These are phyloP conservation scores for Cladobotryum mycophilum DNA, from an alignment of 2,329 filamentous ascomycete genomes.

Conservation along the genomic window DNA sequence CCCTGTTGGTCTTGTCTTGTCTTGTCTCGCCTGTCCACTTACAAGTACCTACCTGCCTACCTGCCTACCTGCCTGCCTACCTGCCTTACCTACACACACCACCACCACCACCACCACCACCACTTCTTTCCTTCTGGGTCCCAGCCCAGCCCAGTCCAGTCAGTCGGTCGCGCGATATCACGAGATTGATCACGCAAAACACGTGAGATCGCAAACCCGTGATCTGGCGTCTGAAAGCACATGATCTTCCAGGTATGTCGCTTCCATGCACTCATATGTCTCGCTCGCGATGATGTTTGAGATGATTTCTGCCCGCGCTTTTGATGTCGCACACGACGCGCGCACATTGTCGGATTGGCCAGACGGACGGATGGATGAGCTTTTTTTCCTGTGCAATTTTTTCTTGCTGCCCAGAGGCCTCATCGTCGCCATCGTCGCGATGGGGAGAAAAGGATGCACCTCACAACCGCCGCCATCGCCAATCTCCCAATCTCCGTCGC, in stretches of 20 bases:
- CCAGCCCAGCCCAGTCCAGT: background rate
- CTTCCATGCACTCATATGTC: slow-evolving; percentile 14
- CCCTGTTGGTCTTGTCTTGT: too few species aligned
- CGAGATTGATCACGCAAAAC: slow-evolving; percentile 42
- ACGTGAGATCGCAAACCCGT: slow-evolving; percentile 41
- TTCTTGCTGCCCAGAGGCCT: slow-evolving; percentile 1
- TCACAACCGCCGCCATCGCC: too few species aligned
- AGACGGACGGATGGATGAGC: too few species aligned
- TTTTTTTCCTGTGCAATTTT: background rate
- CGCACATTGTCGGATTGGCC: background rate
- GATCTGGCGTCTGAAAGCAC: slow-evolving; percentile 36
- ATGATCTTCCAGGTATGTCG: slow-evolving; percentile 39
- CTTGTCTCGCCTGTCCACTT: slow-evolving; percentile 17
- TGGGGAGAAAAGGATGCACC: background rate
- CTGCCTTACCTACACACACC: too few species aligned
- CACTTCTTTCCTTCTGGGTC: slow-evolving; percentile 13
- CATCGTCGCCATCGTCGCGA: background rate
- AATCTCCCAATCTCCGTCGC: slow-evolving; percentile 3
- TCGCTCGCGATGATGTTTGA: slow-evolving; percentile 14
- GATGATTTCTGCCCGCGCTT: slow-evolving; percentile 10
- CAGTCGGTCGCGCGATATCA: slow-evolving; percentile 36
- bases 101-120: too few species aligned
- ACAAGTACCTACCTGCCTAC: slow-evolving; percentile 11
- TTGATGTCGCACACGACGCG: slow-evolving; percentile 8
- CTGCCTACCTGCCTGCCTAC: slow-evolving; percentile 4